These are phyloP conservation scores for Cladosporium sp. DNA, from an alignment of 2,329 filamentous ascomycete genomes.

Conservation along the genomic window DNA sequence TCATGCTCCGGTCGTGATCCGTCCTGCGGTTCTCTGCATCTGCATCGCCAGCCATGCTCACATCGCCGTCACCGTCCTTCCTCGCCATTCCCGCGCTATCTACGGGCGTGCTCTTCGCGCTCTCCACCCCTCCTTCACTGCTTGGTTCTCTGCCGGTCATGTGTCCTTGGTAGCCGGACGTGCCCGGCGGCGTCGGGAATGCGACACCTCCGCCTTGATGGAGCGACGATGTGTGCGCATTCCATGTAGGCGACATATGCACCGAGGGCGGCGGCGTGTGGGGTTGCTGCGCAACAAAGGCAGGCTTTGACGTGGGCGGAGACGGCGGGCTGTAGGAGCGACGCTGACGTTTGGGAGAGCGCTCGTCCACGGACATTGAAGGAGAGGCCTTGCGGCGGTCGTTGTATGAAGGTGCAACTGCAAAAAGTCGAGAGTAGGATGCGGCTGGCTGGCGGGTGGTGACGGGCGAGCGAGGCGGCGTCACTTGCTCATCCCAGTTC, in stretches of 20 bases:
- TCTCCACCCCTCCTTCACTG: conserved; percentile 22
- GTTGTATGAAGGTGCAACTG: neutral
- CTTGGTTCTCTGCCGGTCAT: conserved; percentile 19
- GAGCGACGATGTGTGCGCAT: conserved; percentile 22
- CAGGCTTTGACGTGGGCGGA: conserved; percentile 36
- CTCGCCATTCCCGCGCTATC: conserved; percentile 19
- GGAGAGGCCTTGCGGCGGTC: neutral
- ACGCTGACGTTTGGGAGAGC: conserved; percentile 32
- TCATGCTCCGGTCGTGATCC: conserved; percentile 39
- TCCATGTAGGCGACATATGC: conserved; percentile 42
- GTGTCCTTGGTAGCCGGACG: conserved; percentile 28
- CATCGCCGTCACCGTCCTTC: conserved; percentile 38
- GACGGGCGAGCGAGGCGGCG: conserved; percentile 2
- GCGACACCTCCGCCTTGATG: conserved; percentile 18
- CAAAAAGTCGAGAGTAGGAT: neutral
- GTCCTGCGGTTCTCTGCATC: conserved; percentile 37
- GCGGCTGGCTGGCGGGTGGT: conserved; percentile 2
- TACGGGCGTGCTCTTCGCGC: conserved; percentile 22
- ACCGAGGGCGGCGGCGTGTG: conserved; percentile 45
- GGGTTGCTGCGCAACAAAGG: conserved; percentile 30
- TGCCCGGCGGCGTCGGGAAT: conserved; percentile 39
- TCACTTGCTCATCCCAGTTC: conserved; percentile 5
- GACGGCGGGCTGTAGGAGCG: conserved; percentile 41
- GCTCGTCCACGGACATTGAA: conserved; percentile 29
- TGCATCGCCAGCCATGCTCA: conserved; percentile 29